A percentile compares a stretch with the other conserved stretches of the same genome.
These are phyloP conservation scores for Geotrichum histeridarum DNA, from an alignment of 1,139 yeast genomes.

Conservation along the genomic window DNA sequence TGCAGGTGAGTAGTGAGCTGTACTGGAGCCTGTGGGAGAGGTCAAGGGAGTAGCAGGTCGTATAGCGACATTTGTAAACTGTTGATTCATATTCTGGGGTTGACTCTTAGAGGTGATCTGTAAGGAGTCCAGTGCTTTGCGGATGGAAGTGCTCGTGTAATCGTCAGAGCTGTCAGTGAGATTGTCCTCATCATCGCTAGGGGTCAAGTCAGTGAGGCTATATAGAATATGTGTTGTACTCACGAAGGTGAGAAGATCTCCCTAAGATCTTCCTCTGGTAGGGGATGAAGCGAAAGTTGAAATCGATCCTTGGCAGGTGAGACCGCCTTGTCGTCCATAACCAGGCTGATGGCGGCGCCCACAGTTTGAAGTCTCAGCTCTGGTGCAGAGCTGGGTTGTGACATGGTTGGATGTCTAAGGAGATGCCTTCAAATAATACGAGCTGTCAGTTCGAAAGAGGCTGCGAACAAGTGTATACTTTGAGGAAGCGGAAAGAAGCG, in stretches of 20 bases:
- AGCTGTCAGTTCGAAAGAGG: background rate
- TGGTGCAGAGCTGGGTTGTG: background rate
- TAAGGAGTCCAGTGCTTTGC: background rate
- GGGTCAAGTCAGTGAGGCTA: background rate
- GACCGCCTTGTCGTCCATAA: conserved; percentile 6
- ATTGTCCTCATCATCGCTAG: background rate
- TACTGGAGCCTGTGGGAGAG: too few relatives aligned
- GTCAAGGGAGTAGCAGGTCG: background rate
- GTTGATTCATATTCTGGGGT: background rate
- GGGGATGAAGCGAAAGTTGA: background rate
- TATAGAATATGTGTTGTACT: background rate
- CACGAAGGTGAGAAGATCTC: conserved; percentile 4
- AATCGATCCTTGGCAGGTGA: background rate
- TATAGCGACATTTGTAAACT: too few relatives aligned
- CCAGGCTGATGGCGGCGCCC: conserved; percentile 10
- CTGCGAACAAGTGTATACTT: background rate
- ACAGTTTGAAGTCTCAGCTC: background rate
- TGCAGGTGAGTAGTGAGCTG: too few relatives aligned
- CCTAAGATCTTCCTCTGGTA: background rate
- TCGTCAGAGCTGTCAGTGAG: background rate
- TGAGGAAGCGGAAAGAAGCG: background rate
- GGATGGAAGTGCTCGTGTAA: background rate
- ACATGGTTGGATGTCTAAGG: background rate
- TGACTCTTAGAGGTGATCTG: background rate
- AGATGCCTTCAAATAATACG: background rate